These are phyloP conservation scores for Stephania yunnanensis DNA, from an alignment of 164 flowering plant species.

Conservation along the genomic window DNA sequence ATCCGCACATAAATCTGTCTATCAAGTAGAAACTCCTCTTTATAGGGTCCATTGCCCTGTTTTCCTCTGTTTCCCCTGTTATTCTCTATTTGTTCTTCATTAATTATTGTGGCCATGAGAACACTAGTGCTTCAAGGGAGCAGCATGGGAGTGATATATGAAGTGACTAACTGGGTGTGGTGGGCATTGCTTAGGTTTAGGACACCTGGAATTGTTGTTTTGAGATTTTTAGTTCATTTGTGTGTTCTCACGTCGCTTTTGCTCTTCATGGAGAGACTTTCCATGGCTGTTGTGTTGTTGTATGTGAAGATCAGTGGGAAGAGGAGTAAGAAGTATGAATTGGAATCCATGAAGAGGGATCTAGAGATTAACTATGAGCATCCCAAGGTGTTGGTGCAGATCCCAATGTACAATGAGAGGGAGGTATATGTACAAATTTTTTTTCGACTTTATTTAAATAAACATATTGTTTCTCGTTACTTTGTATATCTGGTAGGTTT, in stretches of 20 bases:
- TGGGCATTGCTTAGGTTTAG: conserved; percentile 31
- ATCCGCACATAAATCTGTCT: too few relatives aligned
- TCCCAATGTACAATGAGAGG: conserved; percentile 70
- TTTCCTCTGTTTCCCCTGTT: too few relatives aligned
- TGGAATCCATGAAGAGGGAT: conserved; percentile 38
- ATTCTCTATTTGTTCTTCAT: too few relatives aligned
- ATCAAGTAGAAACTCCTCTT: too few relatives aligned
- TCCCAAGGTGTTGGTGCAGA: conserved; percentile 60
- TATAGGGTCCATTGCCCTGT: too few relatives aligned
- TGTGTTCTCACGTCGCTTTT: conserved; percentile 59
- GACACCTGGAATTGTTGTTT: conserved; percentile 29
- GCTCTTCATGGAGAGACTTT: conserved; percentile 56
- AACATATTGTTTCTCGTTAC: too few relatives aligned
- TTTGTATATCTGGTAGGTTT: too few relatives aligned
- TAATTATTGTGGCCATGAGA: conserved; percentile 23
- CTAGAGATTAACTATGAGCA: conserved; percentile 33
- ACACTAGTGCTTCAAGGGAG: conserved; percentile 22
- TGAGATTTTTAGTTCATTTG: conserved; percentile 26
- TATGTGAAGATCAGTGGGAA: conserved; percentile 34
- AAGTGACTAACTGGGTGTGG: conserved; percentile 21
- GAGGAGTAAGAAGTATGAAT: conserved; percentile 38
- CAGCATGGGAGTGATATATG: conserved; percentile 15
- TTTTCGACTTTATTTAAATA: too few relatives aligned
- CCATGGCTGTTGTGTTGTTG: conserved; percentile 49
- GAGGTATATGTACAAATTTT: conserved; percentile 35